These are phyloP conservation scores for Boletus vermiculosoides DNA, from an alignment of 768 basidiomycete genomes.

Conservation along the genomic window DNA sequence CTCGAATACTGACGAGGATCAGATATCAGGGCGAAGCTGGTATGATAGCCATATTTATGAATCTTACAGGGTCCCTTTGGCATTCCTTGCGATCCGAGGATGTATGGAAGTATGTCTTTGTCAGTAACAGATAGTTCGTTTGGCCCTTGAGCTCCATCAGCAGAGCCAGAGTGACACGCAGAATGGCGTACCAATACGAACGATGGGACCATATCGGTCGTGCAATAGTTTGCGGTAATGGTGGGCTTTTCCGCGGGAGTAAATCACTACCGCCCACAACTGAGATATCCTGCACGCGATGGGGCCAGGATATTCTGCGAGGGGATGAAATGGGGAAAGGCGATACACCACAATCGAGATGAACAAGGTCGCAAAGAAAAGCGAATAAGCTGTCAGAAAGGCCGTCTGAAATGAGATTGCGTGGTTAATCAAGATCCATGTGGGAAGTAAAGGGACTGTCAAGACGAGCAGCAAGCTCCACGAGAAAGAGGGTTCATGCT, in stretches of 20 bases:
- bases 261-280: conserved; percentile 23
- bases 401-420: conserved; percentile 3
- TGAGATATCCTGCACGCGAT: conserved; percentile 31
- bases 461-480: conserved; percentile 13
- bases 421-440: conserved; percentile 11
- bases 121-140: conserved; percentile 37
- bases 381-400: conserved; percentile 12
- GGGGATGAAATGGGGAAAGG: conserved; percentile 39
- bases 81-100: conserved; percentile 27
- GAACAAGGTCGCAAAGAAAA: conserved; percentile 22
- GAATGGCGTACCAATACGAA: conserved; percentile 31
- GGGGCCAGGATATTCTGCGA: conserved; percentile 39
- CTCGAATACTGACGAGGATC: conserved; percentile 15
- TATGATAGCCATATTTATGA: background rate
- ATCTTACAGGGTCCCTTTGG: conserved; percentile 32
- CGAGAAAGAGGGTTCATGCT: conserved; percentile 16
- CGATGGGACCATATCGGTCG: conserved; percentile 31
- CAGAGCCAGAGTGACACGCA: background rate
- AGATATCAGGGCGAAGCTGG: conserved; percentile 4
- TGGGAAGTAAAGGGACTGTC: conserved; percentile 12
- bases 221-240: conserved; percentile 26
- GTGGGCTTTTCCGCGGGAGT: conserved; percentile 19
- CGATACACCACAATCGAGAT: conserved; percentile 35
- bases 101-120: conserved; percentile 22
- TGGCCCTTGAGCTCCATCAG: conserved; percentile 31